phyloP scores from a whole-genome alignment of 2,329 filamentous ascomycete species.

The Xylariaceae sp. region DNA sequence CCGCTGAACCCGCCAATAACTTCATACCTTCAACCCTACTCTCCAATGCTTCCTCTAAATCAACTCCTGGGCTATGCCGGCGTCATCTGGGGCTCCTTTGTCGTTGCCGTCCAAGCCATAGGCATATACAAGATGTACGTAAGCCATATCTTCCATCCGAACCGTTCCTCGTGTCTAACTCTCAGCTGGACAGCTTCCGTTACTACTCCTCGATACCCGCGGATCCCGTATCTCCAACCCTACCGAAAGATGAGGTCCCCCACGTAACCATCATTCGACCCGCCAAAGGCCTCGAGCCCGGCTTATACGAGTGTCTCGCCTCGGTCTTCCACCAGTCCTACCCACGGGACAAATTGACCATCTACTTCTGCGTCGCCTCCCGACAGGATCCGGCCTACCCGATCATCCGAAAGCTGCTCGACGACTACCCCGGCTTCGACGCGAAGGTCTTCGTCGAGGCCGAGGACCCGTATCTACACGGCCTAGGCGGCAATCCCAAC shows the following conservation, averaged over 20 bases:
- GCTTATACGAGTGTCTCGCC: constrained; percentile 88
- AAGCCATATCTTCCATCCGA: neutral
- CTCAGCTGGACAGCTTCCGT: constrained; percentile 48
- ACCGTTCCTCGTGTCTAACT: neutral
- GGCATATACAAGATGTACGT: constrained; percentile 60
- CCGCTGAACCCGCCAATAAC: neutral
- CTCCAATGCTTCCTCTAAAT: constrained; percentile 31
- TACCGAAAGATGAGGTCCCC: constrained; percentile 62
- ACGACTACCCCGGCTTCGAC: constrained; percentile 73
- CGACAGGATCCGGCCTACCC: constrained; percentile 76
- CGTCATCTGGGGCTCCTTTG: constrained; percentile 55
- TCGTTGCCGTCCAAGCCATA: constrained; percentile 58
- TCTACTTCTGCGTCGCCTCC: constrained; percentile 81
- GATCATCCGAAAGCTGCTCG: constrained; percentile 69
- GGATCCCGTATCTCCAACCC: constrained; percentile 53
- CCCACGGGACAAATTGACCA: constrained; percentile 72
- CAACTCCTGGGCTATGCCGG: constrained; percentile 48
- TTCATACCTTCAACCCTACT: neutral
- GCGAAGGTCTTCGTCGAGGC: constrained; percentile 77
- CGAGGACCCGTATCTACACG: constrained; percentile 72
- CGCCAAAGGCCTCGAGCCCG: constrained; percentile 87
- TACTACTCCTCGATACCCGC: constrained; percentile 54
- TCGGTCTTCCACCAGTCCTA: constrained; percentile 85
- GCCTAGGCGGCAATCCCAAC: constrained; percentile 50
- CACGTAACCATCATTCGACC: constrained; percentile 91